phyloP scores from a whole-genome alignment of 2,329 filamentous ascomycete species.

The Gyromitra esculenta region DNA sequence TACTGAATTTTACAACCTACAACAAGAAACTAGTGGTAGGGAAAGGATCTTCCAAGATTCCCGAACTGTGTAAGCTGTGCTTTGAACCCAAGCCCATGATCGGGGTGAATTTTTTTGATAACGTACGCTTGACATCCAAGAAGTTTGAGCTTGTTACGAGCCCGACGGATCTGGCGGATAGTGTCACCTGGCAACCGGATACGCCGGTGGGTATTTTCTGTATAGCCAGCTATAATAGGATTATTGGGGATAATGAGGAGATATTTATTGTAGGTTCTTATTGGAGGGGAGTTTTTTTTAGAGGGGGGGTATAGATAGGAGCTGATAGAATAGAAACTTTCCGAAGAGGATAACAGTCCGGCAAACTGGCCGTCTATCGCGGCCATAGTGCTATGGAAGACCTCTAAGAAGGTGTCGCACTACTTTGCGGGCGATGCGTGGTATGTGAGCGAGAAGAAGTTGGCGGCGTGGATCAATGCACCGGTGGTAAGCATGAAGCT shows the following conservation, averaged over 20 bases:
- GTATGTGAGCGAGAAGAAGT: slow-evolving; percentile 6
- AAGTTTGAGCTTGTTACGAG: slow-evolving; percentile 2
- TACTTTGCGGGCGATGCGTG: slow-evolving; percentile 49
- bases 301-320: background rate
- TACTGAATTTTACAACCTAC: background rate
- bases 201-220: background rate
- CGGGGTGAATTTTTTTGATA: slow-evolving; percentile 14
- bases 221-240: background rate
- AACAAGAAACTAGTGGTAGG: background rate
- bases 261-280: background rate
- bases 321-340: background rate
- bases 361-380: slow-evolving; percentile 35
- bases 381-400: slow-evolving; percentile 37
- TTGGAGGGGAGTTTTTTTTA: too few relatives aligned
- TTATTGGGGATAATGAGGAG: background rate
- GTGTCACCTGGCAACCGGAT: background rate
- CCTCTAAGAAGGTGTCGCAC: slow-evolving; percentile 25
- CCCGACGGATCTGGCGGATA: slow-evolving; percentile 22
- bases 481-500: slow-evolving; percentile 33
- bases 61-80: slow-evolving; percentile 24
- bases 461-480: slow-evolving; percentile 24
- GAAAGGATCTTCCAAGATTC: background rate
- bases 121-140: background rate
- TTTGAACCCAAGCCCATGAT: slow-evolving; percentile 9
- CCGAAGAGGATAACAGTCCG: background rate